phyloP scores from a whole-genome alignment of 768 basidiomycete species.

The Trichaptum fuscoviolaceum region DNA sequence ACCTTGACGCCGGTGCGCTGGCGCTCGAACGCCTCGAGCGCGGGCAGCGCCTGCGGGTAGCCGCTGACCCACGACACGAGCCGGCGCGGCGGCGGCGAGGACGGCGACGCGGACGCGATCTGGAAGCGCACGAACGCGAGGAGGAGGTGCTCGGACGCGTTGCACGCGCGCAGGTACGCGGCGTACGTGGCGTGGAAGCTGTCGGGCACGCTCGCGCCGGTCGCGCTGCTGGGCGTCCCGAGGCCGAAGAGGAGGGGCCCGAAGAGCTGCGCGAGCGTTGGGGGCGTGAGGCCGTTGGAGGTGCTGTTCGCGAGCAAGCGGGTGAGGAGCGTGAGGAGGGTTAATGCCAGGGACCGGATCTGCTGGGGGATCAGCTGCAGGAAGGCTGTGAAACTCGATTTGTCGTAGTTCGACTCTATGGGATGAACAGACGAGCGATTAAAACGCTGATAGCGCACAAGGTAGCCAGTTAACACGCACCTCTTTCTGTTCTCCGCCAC shows the following conservation, averaged over 20 bases:
- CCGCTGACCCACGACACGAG: conserved; percentile 89
- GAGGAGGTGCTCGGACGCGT: conserved; percentile 91
- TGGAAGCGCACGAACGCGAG: conserved; percentile 86
- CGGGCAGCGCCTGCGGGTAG: conserved; percentile 76
- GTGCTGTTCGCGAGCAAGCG: conserved; percentile 80
- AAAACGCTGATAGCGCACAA: conserved; percentile 13
- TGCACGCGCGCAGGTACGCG: conserved; percentile 73
- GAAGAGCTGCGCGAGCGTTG: conserved; percentile 84
- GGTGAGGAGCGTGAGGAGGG: conserved; percentile 75
- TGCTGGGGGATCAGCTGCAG: conserved; percentile 47
- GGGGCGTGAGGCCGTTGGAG: conserved; percentile 85
- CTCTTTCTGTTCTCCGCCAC: conserved; percentile 79
- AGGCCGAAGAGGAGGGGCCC: conserved; percentile 88
- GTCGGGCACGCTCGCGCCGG: conserved; percentile 18
- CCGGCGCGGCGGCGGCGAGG: conserved; percentile 51
- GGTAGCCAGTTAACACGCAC: conserved; percentile 36
- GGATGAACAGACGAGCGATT: conserved; percentile 16
- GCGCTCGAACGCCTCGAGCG: conserved; percentile 44
- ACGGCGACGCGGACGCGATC: conserved; percentile 35
- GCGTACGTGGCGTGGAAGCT: conserved; percentile 54
- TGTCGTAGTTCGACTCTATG: conserved; percentile 59
- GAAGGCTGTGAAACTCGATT: conserved; percentile 68
- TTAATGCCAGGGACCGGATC: conserved; percentile 55
- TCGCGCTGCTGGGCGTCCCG: conserved; percentile 38
- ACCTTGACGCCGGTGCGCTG: conserved; percentile 74